Percentiles rank a stretch among this genome's conserved stretches.
Conservation (phyloP, 805 yeast species). For the Zygoascus flipseniorum region DNA sequence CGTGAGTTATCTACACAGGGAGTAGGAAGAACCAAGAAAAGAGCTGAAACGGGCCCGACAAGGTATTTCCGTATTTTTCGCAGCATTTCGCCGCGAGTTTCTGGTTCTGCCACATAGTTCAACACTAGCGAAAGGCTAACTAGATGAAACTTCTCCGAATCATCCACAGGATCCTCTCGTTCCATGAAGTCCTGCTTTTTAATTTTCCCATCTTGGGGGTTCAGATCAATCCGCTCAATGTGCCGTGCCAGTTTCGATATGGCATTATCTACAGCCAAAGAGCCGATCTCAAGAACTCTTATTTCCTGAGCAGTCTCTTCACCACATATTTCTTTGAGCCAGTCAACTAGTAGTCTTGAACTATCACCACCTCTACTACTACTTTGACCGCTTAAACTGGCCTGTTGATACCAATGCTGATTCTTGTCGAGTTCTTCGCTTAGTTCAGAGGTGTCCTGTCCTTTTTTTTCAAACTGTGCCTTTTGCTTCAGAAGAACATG, state of each 20-base stretch:
- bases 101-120: constrained; percentile 74
- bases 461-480: constrained; percentile 14
- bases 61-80: constrained; percentile 50
- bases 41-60: constrained; percentile 26
- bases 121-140: constrained; percentile 81
- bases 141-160: constrained; percentile 41
- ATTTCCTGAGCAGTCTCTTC: constrained; percentile 1
- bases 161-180: constrained; percentile 46
- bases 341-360: constrained; percentile 66
- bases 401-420: constrained; percentile 60
- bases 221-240: constrained; percentile 64
- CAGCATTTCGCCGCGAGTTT: constrained; percentile 72
- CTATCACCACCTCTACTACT: constrained; percentile 83
- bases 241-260: constrained; percentile 43
- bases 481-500: constrained; percentile 61
- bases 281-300: constrained; percentile 74
- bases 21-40: constrained; percentile 79
- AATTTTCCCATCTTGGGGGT: constrained; percentile 69
- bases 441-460: constrained; percentile 18
- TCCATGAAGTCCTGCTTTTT: constrained; percentile 78
- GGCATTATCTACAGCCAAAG: constrained; percentile 56
- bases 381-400: constrained; percentile 80
- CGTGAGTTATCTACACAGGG: constrained; percentile 83
- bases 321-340: constrained; percentile 41
- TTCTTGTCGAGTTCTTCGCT: constrained; percentile 56